Evolutionary conservation across 257 asterid species (phyloP).

Genomic region (Ligustrum vulgare): DNA sequence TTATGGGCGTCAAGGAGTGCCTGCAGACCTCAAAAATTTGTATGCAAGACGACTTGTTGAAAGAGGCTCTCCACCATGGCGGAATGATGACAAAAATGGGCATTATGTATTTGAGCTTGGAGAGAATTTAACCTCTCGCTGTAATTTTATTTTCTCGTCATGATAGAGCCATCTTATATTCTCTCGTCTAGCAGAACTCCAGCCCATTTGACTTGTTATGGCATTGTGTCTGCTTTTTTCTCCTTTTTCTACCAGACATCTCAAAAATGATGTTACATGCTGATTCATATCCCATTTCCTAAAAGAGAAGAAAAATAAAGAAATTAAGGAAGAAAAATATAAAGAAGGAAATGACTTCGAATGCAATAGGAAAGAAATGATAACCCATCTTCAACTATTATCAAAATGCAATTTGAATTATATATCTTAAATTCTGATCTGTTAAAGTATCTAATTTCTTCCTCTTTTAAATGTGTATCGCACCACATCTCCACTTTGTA

Average conservation of each 20-base stretch:
- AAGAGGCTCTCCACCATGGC: slow-evolving; percentile 59
- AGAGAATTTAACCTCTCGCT: slow-evolving; percentile 59
- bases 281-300: background rate
- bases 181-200: slow-evolving; percentile 13
- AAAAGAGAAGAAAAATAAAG: background rate
- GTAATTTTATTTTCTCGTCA: slow-evolving; percentile 41
- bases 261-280: background rate
- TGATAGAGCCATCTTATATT: slow-evolving; percentile 14
- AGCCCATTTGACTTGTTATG: background rate
- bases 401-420: background rate
- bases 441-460: background rate
- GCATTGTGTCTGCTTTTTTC: background rate
- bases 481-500: background rate
- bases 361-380: background rate
- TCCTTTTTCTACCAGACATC: background rate
- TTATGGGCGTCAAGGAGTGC: slow-evolving; percentile 50
- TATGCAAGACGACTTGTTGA: slow-evolving; percentile 46
- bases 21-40: slow-evolving; percentile 36
- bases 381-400: background rate
- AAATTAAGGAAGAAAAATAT: background rate
- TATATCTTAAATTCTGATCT: background rate
- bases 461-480: background rate
- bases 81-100: slow-evolving; percentile 62
- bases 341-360: background rate
- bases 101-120: slow-evolving; percentile 60